Evolutionary conservation across 169 alveolate genomes (phyloP), one percentile per base, ranked within the genome.

Genomic region (Ichthyophthirius multifiliis): DNA sequence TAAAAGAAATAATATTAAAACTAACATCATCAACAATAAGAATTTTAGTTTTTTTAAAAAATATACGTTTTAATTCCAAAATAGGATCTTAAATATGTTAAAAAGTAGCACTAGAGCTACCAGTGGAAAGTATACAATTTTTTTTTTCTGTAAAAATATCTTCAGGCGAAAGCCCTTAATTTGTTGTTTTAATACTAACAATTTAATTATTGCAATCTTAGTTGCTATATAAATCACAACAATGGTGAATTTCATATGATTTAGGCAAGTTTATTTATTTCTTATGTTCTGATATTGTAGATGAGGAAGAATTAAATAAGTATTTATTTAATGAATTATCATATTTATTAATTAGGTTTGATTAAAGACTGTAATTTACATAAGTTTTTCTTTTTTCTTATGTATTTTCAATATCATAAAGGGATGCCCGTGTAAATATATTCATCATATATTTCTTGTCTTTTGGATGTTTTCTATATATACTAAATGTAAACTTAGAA

Each of bases 21-120:
- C 46, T 41, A 9, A 62, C 71, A 20, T 84, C 90, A 55, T 84
- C 90, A 12, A 84, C 90, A 3, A 84, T 48, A 48, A 84, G 65
- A 16, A 84, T 46, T 20, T 67, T 77, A 10, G 86, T 55, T 27
- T 55, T 55, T 23, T 23, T 55, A 34, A 34, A 55, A 1, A 55
- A 27, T 6, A 55, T n/a, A n/a, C 13, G 15, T 4, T 55, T 55
- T 0, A 55, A 39, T 39, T 15, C 18, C n/a, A n/a, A n/a, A n/a
- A n/a, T n/a, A n/a, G n/a, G n/a, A 55, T 55, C 71, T 0, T 27
- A 10, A 27, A 27, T 27, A 27, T 55, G 13, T 5, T 20, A 15
- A 5, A 6, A 10, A 1, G 6, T 55, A 1, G 34, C 18, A 55
- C 39, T 55, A 2, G 34, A 27, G 23, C 31, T 55, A 20, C 43